Evolutionary conservation across 768 basidiomycete genomes (phyloP).

Genomic region (Hemileccinum impolitum): DNA sequence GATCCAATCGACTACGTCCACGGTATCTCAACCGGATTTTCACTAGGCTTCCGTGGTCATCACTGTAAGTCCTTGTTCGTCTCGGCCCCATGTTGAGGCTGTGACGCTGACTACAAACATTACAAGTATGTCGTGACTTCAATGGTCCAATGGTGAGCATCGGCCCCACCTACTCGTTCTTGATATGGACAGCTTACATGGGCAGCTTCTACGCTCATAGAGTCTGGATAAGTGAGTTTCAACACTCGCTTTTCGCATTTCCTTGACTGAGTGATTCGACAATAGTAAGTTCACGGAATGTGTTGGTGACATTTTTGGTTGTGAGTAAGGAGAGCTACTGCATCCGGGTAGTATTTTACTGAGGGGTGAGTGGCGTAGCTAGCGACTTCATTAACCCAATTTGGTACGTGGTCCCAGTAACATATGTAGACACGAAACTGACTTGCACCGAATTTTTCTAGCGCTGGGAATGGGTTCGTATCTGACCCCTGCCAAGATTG

Average conservation of each 20-base stretch:
- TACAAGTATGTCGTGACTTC: constrained; percentile 1
- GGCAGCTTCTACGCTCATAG: constrained; percentile 12
- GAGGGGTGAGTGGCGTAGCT: not conserved
- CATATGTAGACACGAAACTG: not conserved
- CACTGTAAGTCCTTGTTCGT: not conserved
- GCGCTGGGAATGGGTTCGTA: constrained; percentile 8
- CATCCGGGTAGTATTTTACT: no score
- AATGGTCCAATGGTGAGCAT: constrained; percentile 12
- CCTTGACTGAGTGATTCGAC: not conserved
- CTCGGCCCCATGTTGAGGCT: no score
- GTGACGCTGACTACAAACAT: not conserved
- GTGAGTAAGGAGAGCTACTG: not conserved
- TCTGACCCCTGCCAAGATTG: no score
- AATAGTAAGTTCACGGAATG: constrained; percentile 7
- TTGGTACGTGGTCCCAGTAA: not conserved
- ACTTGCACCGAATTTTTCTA: not conserved
- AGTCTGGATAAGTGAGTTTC: constrained; percentile 12
- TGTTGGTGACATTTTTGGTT: constrained; percentile 1
- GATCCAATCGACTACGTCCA: not conserved
- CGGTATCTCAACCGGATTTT: not conserved
- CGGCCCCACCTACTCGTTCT: not conserved
- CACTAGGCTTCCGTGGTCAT: not conserved
- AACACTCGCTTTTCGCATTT: no score
- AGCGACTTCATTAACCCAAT: not conserved
- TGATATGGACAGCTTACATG: not conserved